A percentile compares a stretch with the other conserved stretches of the same genome.
phyloP scores from a whole-genome alignment of 2,329 filamentous ascomycete genomes.

The Dendrostoma leiphaemia region DNA sequence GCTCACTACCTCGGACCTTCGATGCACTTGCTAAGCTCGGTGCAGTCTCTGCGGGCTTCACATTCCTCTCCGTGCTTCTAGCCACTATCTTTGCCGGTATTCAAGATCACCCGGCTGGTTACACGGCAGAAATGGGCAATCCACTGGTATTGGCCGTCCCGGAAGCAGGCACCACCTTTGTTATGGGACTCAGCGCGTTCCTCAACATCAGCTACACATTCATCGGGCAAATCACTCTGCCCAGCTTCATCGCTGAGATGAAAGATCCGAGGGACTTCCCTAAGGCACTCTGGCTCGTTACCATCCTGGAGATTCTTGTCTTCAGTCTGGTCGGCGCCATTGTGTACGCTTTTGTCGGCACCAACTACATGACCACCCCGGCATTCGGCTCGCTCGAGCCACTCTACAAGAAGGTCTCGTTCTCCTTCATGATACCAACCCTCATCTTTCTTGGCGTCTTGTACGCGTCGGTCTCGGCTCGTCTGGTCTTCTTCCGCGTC shows the following conservation, averaged over 20 bases:
- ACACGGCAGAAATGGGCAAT: constrained; percentile 50
- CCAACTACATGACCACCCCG: constrained; percentile 82
- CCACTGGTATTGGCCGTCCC: constrained; percentile 70
- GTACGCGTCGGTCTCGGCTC: constrained; percentile 85
- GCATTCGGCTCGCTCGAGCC: constrained; percentile 82
- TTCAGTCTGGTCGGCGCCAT: constrained; percentile 81
- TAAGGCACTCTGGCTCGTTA: constrained; percentile 89
- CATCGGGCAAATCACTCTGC: constrained; percentile 91
- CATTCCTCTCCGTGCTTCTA: constrained; percentile 83
- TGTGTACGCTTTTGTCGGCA: constrained; percentile 84
- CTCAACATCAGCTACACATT: constrained; percentile 96
- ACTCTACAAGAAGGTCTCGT: constrained; percentile 82
- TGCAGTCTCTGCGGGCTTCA: constrained; percentile 79
- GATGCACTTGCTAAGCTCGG: constrained; percentile 75
- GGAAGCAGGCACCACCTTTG: constrained; percentile 70
- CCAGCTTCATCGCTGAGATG: constrained; percentile 96
- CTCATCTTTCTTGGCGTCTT: constrained; percentile 89
- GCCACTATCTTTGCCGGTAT: constrained; percentile 80
- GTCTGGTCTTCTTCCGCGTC: constrained; percentile 88
- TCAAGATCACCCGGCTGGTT: constrained; percentile 70
- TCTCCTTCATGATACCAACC: constrained; percentile 94
- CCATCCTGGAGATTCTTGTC: constrained; percentile 80
- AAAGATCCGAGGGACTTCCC: constrained; percentile 75
- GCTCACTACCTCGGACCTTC: constrained; percentile 84
- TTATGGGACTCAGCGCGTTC: constrained; percentile 81